Evolutionary conservation across 1,284 basidiomycete genomes (phyloP).

Genomic region (Binderoboletus segoi): DNA sequence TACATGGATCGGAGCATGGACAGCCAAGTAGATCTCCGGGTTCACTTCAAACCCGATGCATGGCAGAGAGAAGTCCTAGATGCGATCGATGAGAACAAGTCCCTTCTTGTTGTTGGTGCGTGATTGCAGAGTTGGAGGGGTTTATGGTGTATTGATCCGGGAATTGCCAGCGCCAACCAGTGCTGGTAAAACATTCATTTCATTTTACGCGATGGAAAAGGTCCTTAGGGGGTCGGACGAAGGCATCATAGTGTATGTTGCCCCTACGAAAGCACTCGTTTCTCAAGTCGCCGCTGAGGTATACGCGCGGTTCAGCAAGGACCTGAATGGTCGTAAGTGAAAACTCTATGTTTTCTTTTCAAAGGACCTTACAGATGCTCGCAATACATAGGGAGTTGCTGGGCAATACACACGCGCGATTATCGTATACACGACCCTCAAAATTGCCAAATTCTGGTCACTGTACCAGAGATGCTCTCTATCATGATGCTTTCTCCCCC

Average conservation of each 20-base stretch:
- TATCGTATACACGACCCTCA: conserved; percentile 63
- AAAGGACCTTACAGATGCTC: background rate
- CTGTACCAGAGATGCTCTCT: conserved; percentile 68
- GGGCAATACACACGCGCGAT: conserved; percentile 73
- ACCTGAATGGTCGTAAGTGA: conserved; percentile 48
- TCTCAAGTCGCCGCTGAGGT: conserved; percentile 70
- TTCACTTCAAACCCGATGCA: conserved; percentile 65
- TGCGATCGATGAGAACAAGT: conserved; percentile 58
- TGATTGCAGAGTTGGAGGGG: background rate
- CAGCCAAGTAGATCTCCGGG: conserved; percentile 55
- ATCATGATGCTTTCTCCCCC: conserved; percentile 70
- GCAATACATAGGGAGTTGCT: conserved; percentile 49
- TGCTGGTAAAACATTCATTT: conserved; percentile 77
- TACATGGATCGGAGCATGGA: conserved; percentile 76
- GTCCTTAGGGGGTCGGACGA: conserved; percentile 61
- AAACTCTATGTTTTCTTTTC: background rate
- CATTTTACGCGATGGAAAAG: conserved; percentile 75
- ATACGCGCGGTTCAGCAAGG: conserved; percentile 68
- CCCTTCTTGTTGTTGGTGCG: conserved; percentile 67
- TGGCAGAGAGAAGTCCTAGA: conserved; percentile 73
- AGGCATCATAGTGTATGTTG: conserved; percentile 71
- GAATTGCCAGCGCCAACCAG: conserved; percentile 57
- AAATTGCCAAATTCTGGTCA: conserved; percentile 71
- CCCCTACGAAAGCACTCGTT: conserved; percentile 74
- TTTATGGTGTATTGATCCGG: background rate